Percentiles rank a stretch among this genome's conserved stretches.
These are phyloP conservation scores for Vachellia collinsii DNA, from an alignment of 306 rosid genomes.

Conservation along the genomic window DNA sequence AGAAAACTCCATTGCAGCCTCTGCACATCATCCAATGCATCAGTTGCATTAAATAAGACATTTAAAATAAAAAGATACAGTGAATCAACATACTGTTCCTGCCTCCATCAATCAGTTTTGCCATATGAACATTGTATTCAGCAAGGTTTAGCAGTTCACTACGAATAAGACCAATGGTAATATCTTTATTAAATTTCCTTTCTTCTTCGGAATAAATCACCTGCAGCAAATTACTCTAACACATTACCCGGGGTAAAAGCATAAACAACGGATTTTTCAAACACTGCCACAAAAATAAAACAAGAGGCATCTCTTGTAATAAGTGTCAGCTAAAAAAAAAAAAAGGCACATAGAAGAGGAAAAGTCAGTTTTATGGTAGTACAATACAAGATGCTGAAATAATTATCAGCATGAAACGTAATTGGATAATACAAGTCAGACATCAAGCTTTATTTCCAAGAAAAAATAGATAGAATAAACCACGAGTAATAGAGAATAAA, in stretches of 20 bases:
- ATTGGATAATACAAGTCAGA: background rate
- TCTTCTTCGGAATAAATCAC: constrained; percentile 98
- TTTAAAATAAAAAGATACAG: background rate
- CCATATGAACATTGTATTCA: constrained; percentile 97
- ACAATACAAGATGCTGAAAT: constrained; percentile 20
- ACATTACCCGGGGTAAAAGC: background rate
- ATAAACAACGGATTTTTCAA: constrained; percentile 5
- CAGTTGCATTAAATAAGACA: constrained; percentile 31
- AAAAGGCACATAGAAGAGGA: background rate
- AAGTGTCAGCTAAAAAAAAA: background rate
- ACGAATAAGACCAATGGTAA: constrained; percentile 81
- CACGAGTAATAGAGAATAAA: background rate
- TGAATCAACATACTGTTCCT: constrained; percentile 77
- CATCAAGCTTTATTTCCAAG: background rate
- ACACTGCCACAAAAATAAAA: background rate
- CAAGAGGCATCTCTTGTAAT: background rate
- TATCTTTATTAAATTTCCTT: constrained; percentile 88
- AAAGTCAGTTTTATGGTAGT: background rate
- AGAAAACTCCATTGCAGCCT: constrained; percentile 86
- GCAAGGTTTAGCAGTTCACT: constrained; percentile 92
- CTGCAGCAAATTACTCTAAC: constrained; percentile 44
- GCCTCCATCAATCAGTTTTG: constrained; percentile 97
- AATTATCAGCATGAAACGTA: constrained; percentile 6
- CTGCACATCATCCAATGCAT: constrained; percentile 54
- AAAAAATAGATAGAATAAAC: background rate